Evolutionary conservation across 2,329 filamentous ascomycete genomes (phyloP).

Genomic region (Elsinoe perseae): DNA sequence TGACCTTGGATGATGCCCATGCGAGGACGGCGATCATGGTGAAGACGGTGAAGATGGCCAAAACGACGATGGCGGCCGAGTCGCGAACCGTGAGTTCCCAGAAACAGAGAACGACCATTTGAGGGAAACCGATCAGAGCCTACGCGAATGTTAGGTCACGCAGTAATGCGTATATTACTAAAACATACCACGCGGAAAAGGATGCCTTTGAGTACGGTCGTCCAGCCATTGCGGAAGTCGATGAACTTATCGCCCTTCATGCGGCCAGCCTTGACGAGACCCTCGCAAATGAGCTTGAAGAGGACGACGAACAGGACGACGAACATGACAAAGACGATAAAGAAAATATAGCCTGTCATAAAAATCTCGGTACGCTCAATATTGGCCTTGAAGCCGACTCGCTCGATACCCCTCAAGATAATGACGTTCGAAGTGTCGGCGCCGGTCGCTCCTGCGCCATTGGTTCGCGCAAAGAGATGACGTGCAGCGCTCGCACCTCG

Average conservation of each 20-base stretch:
- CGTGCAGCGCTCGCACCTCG: conserved; percentile 48
- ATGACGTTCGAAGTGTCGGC: conserved; percentile 33
- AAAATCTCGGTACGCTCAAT: conserved; percentile 93
- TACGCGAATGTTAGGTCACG: conserved; percentile 19
- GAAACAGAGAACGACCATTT: conserved; percentile 81
- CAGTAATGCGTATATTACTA: conserved; percentile 8
- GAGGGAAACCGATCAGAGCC: conserved; percentile 82
- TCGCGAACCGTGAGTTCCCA: conserved; percentile 88
- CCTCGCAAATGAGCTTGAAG: conserved; percentile 76
- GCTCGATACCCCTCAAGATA: conserved; percentile 71
- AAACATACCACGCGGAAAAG: conserved; percentile 65
- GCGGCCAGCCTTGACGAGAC: conserved; percentile 63
- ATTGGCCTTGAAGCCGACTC: conserved; percentile 74
- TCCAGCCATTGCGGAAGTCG: conserved; percentile 92
- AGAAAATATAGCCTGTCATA: conserved; percentile 83
- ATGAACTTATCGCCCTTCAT: conserved; percentile 81
- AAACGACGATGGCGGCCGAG: conserved; percentile 74
- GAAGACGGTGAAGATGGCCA: conserved; percentile 83
- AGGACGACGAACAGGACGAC: conserved; percentile 63
- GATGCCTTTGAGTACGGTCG: conserved; percentile 85
- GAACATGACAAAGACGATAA: conserved; percentile 71
- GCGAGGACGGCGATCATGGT: conserved; percentile 68
- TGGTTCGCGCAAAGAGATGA: conserved; percentile 20
- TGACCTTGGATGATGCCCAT: conserved; percentile 86
- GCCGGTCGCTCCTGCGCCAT: conserved; percentile 22